phyloP scores from a whole-genome alignment of 441 rosid species.

The Adansonia rubrostipa region DNA sequence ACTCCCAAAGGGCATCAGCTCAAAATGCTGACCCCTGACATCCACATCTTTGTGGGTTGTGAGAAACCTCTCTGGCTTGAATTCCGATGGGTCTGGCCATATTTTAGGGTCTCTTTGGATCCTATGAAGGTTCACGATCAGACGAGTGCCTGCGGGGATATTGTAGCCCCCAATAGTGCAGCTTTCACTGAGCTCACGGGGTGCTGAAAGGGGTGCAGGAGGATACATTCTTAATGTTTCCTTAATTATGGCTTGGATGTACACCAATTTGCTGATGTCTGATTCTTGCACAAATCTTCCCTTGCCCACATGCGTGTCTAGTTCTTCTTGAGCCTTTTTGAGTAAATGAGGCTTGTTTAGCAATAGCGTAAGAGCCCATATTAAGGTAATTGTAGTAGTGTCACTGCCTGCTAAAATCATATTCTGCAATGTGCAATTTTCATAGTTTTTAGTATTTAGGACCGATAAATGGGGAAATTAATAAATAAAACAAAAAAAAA shows the following conservation, averaged over 20 bases:
- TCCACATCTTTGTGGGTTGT: constrained; percentile 30
- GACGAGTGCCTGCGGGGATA: constrained; percentile 33
- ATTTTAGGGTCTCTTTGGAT: constrained; percentile 33
- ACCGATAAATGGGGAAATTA: neutral
- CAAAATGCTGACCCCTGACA: constrained; percentile 33
- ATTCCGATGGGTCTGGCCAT: constrained; percentile 36
- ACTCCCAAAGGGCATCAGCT: constrained; percentile 37
- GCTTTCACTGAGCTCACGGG: constrained; percentile 26
- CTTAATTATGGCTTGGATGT: constrained; percentile 32
- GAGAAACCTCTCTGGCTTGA: constrained; percentile 41
- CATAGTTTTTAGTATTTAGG: neutral
- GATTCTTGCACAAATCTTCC: constrained; percentile 28
- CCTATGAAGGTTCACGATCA: constrained; percentile 37
- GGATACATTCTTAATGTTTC: constrained; percentile 39
- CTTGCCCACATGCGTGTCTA: constrained; percentile 27
- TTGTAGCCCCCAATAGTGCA: constrained; percentile 32
- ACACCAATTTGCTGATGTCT: constrained; percentile 33
- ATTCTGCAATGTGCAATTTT: constrained; percentile 5
- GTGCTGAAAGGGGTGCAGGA: constrained; percentile 30
- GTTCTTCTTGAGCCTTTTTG: constrained; percentile 33
- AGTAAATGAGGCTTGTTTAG: constrained; percentile 13
- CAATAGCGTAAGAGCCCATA: constrained; percentile 21
- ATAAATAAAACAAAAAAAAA: neutral
- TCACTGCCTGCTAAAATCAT: constrained; percentile 27
- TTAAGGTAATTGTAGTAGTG: constrained; percentile 25